A percentile compares a stretch with the other conserved stretches of the same genome.
Evolutionary conservation across 345 rosid genomes (phyloP).

Genomic region (Cardamine occulta): DNA sequence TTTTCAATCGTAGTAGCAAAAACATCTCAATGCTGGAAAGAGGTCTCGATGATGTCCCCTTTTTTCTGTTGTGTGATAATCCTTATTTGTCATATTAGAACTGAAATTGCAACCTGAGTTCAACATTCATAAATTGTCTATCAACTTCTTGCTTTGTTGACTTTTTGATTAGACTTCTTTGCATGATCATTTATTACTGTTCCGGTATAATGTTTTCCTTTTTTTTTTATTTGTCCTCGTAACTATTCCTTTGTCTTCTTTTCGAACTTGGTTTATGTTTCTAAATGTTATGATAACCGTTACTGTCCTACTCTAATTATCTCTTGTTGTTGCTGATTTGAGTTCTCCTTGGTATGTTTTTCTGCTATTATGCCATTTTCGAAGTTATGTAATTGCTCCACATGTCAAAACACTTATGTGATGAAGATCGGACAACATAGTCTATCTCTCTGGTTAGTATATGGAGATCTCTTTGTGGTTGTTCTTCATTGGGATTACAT

Average conservation of each 20-base stretch:
- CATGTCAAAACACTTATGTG: no score
- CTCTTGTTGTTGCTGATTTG: no score
- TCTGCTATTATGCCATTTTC: no score
- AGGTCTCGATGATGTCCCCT: neutral
- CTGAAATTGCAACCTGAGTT: neutral
- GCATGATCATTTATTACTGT: neutral
- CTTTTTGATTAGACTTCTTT: slow-evolving; percentile 1
- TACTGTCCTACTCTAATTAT: no score
- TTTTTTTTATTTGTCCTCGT: neutral
- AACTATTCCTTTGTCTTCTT: neutral
- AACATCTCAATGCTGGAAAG: neutral
- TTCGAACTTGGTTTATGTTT: no score
- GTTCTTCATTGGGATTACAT: no score
- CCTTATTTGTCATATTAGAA: neutral
- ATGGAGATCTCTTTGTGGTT: no score
- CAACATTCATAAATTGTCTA: neutral
- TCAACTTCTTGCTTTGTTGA: neutral
- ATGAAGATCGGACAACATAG: no score
- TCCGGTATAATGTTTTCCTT: neutral
- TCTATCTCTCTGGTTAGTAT: no score
- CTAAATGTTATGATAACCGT: no score
- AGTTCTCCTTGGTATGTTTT: no score
- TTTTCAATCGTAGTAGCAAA: neutral
- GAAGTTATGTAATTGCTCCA: no score
- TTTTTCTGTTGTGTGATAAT: neutral